Base-by-base conservation (phyloP, 2,329 filamentous ascomycete genomes). In the Aspergillus sp. region DNA sequence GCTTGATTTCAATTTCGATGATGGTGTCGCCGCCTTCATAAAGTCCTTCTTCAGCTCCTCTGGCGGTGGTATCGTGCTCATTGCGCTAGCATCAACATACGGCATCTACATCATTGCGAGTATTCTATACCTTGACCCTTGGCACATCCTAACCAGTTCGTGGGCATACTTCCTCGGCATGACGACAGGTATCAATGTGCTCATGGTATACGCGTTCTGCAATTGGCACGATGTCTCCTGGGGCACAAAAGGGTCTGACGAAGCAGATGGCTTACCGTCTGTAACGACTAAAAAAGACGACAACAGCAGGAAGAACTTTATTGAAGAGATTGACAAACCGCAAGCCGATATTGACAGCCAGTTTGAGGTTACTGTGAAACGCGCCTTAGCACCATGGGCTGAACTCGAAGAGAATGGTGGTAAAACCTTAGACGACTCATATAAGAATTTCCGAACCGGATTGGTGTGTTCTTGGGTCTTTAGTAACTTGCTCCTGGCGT, bases 161-260 rank as follows among this genome's bases (percentile, higher is more conserved):
- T 89, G 89, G 15, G 87, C 90, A 72, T 99, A 99, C 75, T 82
- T 98, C 68, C 79, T 96, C 57, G 86, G 97, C 72, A 95, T 95
- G 85, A 96, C 93, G 12, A 96, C 92, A 12, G 98, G 96, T 80
- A 93, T 97, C 86, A 99, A 99, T 83, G 95, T 99, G 66, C 89
- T 99, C 71, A 98, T 96, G 84, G 92, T 99, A 54, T 99, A 98
- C 78, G 92, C 95, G 58, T 99, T 97, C 85, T 96, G 92, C 87
- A 99, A 99, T 81, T 98, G 93, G 95, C 95, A 99, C 79, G 95
- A 99, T 80, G 95, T 99, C 52, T 98, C 95, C 15, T 99, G 95
- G 95, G 95, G 95, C 84, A 99, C 95, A 79, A 99, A 99, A 11
- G 65, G 95, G 72, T 90, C 95, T 5, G 95, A 99, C 80, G 96